phyloP scores from a whole-genome alignment of 257 asterid species.

The Haberlea rhodopensis region DNA sequence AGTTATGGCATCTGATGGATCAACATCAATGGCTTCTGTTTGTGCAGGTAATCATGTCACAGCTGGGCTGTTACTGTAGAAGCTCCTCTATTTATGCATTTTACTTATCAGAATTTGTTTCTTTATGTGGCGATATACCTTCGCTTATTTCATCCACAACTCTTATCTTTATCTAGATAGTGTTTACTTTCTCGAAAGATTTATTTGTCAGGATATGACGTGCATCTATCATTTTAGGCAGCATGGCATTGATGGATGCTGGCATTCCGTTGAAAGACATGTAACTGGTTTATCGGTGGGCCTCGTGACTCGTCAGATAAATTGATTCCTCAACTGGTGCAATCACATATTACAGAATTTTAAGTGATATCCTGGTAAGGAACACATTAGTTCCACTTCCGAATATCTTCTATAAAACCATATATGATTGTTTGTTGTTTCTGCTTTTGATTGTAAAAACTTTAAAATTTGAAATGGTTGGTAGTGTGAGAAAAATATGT shows the following conservation, averaged over 20 bases:
- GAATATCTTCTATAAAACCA: slow-evolving; percentile 2
- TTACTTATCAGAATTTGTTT: slow-evolving; percentile 10
- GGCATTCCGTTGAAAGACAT: slow-evolving; percentile 84
- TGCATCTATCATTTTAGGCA: slow-evolving; percentile 50
- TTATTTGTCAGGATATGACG: slow-evolving; percentile 16
- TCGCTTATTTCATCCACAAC: not conserved
- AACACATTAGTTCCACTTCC: not conserved
- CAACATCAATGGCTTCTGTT: slow-evolving; percentile 98
- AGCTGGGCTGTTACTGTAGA: not conserved
- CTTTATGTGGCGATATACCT: slow-evolving; percentile 3
- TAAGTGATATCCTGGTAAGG: slow-evolving; percentile 89
- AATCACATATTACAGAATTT: slow-evolving; percentile 73
- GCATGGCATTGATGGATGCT: slow-evolving; percentile 99
- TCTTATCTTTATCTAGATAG: slow-evolving; percentile 9
- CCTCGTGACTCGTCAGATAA: slow-evolving; percentile 86
- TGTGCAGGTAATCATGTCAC: slow-evolving; percentile 73
- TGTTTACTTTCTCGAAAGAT: slow-evolving; percentile 20
- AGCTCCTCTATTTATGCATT: slow-evolving; percentile 16
- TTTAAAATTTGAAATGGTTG: not conserved
- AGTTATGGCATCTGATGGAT: slow-evolving; percentile 99
- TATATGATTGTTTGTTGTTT: not conserved
- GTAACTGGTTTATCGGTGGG: slow-evolving; percentile 95
- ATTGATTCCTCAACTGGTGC: slow-evolving; percentile 78
- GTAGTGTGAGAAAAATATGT: not conserved
- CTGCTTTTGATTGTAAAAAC: not conserved